Evolutionary conservation across 1,284 basidiomycete genomes (phyloP).

Genomic region (Coniophora puteana): DNA sequence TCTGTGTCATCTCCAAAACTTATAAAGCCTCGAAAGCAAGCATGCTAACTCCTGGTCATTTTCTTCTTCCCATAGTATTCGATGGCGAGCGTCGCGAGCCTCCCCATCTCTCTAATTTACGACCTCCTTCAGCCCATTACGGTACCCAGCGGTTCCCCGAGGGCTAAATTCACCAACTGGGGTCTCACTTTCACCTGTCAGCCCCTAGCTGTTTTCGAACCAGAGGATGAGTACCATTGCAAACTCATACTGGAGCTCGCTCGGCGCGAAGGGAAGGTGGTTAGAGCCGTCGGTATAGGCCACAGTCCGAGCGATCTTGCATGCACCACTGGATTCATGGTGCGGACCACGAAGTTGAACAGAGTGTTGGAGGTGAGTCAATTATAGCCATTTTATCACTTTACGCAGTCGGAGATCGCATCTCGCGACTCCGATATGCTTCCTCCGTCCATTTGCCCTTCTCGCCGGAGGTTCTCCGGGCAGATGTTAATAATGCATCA

Average conservation of each 20-base stretch:
- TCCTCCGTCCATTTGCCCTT: too few species aligned
- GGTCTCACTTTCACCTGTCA: constrained; percentile 60
- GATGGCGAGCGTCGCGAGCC: constrained; percentile 15
- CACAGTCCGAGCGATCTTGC: constrained; percentile 93
- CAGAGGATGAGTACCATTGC: constrained; percentile 71
- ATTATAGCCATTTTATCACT: constrained; percentile 17
- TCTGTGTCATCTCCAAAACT: constrained; percentile 19
- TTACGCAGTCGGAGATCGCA: not conserved
- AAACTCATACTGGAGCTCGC: constrained; percentile 83
- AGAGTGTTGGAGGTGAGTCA: constrained; percentile 68
- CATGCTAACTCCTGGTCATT: constrained; percentile 15
- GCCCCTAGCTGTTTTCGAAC: constrained; percentile 74
- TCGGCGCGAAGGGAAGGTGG: constrained; percentile 61
- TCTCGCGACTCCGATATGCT: too few species aligned
- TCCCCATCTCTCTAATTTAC: constrained; percentile 44
- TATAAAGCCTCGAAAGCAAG: constrained; percentile 28
- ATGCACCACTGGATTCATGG: constrained; percentile 82
- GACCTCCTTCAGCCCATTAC: constrained; percentile 49
- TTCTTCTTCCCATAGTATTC: constrained; percentile 9
- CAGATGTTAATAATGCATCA: constrained; percentile 7
- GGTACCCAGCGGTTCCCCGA: constrained; percentile 37
- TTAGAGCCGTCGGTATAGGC: constrained; percentile 87
- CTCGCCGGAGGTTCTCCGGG: constrained; percentile 10
- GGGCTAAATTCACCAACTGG: constrained; percentile 67
- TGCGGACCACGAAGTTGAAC: constrained; percentile 72